Evolutionary conservation across 2,329 filamentous ascomycete species (phyloP).

Genomic region (Neofusicoccum sp.): DNA sequence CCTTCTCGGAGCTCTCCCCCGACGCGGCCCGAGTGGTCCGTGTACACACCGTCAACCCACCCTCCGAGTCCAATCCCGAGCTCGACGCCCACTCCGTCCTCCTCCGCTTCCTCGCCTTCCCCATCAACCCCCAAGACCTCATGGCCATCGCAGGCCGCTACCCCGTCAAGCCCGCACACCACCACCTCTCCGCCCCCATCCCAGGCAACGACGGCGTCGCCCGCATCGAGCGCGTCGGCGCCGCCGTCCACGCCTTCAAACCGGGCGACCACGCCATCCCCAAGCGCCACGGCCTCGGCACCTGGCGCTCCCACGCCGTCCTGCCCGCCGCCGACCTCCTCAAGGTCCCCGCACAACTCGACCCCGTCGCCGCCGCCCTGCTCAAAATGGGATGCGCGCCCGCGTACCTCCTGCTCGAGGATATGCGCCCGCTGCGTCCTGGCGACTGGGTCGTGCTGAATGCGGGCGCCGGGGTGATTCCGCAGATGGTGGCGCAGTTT

Average conservation of each 20-base stretch:
- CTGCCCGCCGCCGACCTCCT: slow-evolving; percentile 18
- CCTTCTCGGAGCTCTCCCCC: neutral
- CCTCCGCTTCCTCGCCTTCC: slow-evolving; percentile 23
- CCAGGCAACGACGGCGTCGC: slow-evolving; percentile 26
- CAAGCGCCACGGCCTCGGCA: slow-evolving; percentile 18
- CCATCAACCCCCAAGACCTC: slow-evolving; percentile 27
- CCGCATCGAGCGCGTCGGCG: slow-evolving; percentile 13
- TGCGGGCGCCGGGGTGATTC: slow-evolving; percentile 21
- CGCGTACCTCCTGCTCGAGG: slow-evolving; percentile 26
- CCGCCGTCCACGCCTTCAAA: neutral
- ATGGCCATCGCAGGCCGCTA: slow-evolving; percentile 24
- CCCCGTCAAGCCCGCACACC: slow-evolving; percentile 23
- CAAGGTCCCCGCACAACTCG: slow-evolving; percentile 13
- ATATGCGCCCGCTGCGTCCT: slow-evolving; percentile 21
- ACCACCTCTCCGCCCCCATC: slow-evolving; percentile 18
- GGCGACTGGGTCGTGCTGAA: slow-evolving; percentile 29
- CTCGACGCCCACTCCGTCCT: neutral
- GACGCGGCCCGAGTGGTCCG: neutral
- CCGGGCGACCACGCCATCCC: slow-evolving; percentile 9
- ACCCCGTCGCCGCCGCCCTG: slow-evolving; percentile 21
- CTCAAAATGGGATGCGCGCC: slow-evolving; percentile 23
- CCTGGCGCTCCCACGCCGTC: slow-evolving; percentile 25
- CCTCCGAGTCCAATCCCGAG: no score
- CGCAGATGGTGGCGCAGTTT: slow-evolving; percentile 26
- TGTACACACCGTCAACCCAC: neutral